Base-by-base conservation (phyloP, 495 filamentous ascomycete genomes). In the Polyplosphaeria fusca region DNA sequence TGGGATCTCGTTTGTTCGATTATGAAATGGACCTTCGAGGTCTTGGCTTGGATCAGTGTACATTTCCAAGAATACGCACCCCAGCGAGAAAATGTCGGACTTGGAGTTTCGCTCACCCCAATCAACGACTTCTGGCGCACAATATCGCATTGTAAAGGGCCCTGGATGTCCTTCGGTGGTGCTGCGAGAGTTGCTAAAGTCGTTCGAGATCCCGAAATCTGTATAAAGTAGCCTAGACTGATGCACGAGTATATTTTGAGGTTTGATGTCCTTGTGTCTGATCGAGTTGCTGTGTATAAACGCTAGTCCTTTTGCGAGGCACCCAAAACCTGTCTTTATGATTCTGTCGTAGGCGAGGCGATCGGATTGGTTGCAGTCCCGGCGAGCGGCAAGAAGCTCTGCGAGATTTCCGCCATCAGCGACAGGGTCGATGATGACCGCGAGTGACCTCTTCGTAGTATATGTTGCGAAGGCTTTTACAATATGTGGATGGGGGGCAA, bases 221-320 rank as follows among this genome's bases (percentile, higher is more conserved):
- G 56, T 47, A 20, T 47, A 60, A 14, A 60, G 24, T 2, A 47
- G 12, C 1, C 12, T 40, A 16, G 25, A 39, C 2, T 40, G 19
- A 19, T 60, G 48, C 12, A 60, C 19, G 25, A 60, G 43, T 13
- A 60, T 60, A 28, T 54, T 60, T 22, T 48, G 48, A 13, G 56
- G 56, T 28, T 60, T 54, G 24, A 60, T 53, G 41, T 53, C 50
- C 40, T 60, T 60, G 30, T 60, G 56, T 2, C 49, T 37, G 35
- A 60, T 48, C 19, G 11, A 47, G 3, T 54, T 39, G 2, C 43
- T 39, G 23, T 60, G 56, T 27, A 60, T 60, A 39, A 53, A 53
- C 13, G 39, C 26, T 30, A 60, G 38, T 1, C 48, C 56, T n/a
- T 5, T 43, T 7, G 48, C 39, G 4, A 60, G 50, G 35, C 56